Evolutionary conservation across 495 filamentous ascomycete species (phyloP).

Genomic region (Mytilinidion resinicola): DNA sequence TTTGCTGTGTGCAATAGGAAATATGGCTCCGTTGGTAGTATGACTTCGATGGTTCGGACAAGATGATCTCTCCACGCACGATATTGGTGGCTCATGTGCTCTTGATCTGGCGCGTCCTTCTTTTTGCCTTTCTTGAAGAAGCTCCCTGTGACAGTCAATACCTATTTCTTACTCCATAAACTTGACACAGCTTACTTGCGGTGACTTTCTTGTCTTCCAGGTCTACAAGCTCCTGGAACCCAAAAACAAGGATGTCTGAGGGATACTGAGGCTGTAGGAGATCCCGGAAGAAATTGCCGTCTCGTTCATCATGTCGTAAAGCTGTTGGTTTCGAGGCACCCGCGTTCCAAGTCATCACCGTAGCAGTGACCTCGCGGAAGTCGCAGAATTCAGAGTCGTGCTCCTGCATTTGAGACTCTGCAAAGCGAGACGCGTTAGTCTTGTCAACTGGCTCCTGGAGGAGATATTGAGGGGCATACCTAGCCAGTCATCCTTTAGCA

Average conservation of each 20-base stretch:
- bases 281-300: constrained; percentile 68
- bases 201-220: constrained; percentile 94
- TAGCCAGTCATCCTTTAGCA: constrained; percentile 89
- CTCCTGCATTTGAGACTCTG: constrained; percentile 77
- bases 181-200: constrained; percentile 57
- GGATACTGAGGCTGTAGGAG: constrained; percentile 63
- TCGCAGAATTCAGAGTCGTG: constrained; percentile 74
- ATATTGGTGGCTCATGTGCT: constrained; percentile 96
- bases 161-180: background rate
- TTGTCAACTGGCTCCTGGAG: background rate
- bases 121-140: constrained; percentile 63
- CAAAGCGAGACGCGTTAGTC: background rate
- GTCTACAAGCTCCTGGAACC: constrained; percentile 96
- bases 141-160: constrained; percentile 33
- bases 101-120: constrained; percentile 79
- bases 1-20: constrained; percentile 80
- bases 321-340: constrained; percentile 83
- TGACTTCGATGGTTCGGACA: constrained; percentile 68
- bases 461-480: constrained; percentile 40
- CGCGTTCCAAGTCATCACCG: constrained; percentile 93
- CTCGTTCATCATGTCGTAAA: constrained; percentile 59
- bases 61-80: constrained; percentile 92
- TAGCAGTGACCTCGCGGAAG: constrained; percentile 70
- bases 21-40: constrained; percentile 77
- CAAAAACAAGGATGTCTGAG: constrained; percentile 90